Evolutionary conservation across 306 rosid genomes (phyloP).

Genomic region (Sophora flavescens): DNA sequence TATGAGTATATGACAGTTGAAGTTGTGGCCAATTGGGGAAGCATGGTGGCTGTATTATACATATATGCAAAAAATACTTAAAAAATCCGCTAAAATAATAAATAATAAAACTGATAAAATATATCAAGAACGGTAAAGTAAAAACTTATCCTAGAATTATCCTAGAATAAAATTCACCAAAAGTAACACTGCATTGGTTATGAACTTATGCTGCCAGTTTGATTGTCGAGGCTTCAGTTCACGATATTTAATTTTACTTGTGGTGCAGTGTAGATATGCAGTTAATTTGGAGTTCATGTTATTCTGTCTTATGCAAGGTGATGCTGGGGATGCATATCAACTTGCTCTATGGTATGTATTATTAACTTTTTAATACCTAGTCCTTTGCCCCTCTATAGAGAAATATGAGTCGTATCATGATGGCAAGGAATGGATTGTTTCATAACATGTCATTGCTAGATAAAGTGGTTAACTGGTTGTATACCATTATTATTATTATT

Average conservation of each 20-base stretch:
- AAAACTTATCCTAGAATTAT: too few relatives aligned
- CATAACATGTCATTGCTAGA: constrained; percentile 25
- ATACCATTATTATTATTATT: constrained; percentile 17
- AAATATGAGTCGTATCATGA: constrained; percentile 18
- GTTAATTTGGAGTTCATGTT: constrained; percentile 68
- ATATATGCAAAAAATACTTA: too few relatives aligned
- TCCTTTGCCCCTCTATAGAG: constrained; percentile 29
- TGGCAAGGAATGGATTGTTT: constrained; percentile 7
- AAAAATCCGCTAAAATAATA: too few relatives aligned
- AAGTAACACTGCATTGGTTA: neutral
- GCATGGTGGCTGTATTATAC: too few relatives aligned
- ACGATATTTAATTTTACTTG: constrained; percentile 43
- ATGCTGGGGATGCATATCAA: constrained; percentile 60
- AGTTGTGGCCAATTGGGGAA: too few relatives aligned
- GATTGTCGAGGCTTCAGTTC: constrained; percentile 35
- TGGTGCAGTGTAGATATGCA: constrained; percentile 61
- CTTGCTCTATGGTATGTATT: constrained; percentile 64
- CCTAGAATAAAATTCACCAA: too few relatives aligned
- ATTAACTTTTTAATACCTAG: constrained; percentile 12
- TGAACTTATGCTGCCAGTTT: constrained; percentile 9
- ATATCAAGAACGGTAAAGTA: too few relatives aligned
- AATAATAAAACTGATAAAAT: too few relatives aligned
- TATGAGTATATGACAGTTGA: too few relatives aligned
- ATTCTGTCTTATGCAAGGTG: constrained; percentile 65
- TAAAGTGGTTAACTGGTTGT: constrained; percentile 24